These are phyloP conservation scores for Hypoxylon subgilvum DNA, from an alignment of 495 filamentous ascomycete genomes.

Conservation along the genomic window DNA sequence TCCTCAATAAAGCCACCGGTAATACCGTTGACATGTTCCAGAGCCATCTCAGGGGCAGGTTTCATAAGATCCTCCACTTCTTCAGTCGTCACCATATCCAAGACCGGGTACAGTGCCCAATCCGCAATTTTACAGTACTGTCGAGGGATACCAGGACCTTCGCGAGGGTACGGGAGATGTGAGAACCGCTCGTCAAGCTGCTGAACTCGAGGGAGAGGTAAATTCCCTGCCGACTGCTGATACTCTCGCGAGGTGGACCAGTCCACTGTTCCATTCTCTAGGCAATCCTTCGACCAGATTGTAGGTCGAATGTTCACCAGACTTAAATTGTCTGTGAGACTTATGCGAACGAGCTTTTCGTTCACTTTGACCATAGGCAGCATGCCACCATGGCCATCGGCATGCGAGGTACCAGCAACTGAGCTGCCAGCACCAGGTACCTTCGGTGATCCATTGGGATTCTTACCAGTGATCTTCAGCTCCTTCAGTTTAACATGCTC, in stretches of 20 bases:
- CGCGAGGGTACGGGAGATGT: not conserved
- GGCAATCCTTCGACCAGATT: not conserved
- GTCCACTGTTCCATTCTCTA: not conserved
- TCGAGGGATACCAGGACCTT: not conserved
- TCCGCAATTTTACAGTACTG: no score
- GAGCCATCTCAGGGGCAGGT: no score
- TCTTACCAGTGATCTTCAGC: no score
- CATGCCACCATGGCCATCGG: not conserved
- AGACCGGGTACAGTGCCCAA: not conserved
- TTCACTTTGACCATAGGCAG: not conserved
- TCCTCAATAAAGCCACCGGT: no score
- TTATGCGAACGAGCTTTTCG: not conserved
- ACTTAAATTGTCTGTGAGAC: not conserved
- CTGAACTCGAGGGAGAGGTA: conserved; percentile 11
- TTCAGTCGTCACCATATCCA: not conserved
- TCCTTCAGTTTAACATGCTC: no score
- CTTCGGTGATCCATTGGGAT: no score
- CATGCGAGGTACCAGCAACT: no score
- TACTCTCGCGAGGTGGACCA: conserved; percentile 10
- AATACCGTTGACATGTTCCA: no score
- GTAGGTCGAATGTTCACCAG: not conserved
- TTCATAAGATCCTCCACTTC: no score
- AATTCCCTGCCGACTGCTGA: not conserved
- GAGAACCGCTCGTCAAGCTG: not conserved
- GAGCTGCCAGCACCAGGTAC: no score